Base-by-base conservation (phyloP, 2,329 filamentous ascomycete genomes). In the Aspergillus sp. region DNA sequence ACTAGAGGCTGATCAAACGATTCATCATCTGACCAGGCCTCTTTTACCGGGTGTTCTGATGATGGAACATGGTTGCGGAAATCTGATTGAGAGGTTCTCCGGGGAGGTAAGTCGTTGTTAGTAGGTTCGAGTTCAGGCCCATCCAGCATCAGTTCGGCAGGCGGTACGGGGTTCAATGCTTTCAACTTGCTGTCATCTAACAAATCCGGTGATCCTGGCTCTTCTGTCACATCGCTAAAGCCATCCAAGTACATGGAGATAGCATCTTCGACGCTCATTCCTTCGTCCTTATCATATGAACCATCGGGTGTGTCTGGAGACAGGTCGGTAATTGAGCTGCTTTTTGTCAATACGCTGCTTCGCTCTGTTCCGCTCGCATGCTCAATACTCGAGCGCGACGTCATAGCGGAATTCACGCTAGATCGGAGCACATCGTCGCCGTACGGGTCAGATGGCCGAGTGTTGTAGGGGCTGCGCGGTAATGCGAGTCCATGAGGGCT, bases 331-430 rank as follows among this genome's bases (percentile, higher is more conserved):
- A 89, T 83, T 1, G 91, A 93, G 80, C 91, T 96, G 63, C 87
- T 87, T 68, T 91, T 92, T 3, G 92, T 95, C 66, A 89, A 76
- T 54, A 95, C 83, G 72, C 93, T 97, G 75, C 91, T 96, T 64
- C 91, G 85, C 72, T 94, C 91, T 1, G 92, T 96, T n/a, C 85
- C 84, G 64, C 84, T 85, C 7, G 80, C 72, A 48, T 85, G 84
- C 54, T 85, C 77, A 46, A 82, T 77, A 70, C 85, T 88, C 17
- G 86, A 89, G 58, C 82, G 82, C 3, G 81, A 85, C 3, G 87
- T 89, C 72, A 86, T 77, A 28, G 81, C 84, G 3, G 87, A 89
- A 57, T 86, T 82, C 65, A 85, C 82, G 64, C 87, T 89, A 15
- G 84, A 82, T 25, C 87, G 81, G 25, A 83, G 74, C 6, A 68